These are phyloP conservation scores for Vitis cinerea DNA, from an alignment of 164 flowering plant species.

Conservation along the genomic window DNA sequence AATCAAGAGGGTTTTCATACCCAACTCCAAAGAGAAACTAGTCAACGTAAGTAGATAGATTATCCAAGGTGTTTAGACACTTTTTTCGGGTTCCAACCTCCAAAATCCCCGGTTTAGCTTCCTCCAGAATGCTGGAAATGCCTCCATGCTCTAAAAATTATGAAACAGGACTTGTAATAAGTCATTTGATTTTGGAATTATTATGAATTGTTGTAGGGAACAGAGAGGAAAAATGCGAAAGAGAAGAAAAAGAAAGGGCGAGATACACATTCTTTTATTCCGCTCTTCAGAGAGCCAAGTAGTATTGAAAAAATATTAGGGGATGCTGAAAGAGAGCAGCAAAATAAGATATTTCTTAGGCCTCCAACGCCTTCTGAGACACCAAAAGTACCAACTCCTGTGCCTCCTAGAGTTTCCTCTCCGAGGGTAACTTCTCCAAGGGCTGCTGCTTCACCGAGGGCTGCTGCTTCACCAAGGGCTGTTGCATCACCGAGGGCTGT, in stretches of 20 bases:
- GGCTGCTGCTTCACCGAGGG: conserved; percentile 26
- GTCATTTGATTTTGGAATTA: not conserved
- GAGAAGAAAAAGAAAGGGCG: conserved; percentile 68
- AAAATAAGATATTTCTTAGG: conserved; percentile 28
- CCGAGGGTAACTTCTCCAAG: conserved; percentile 29
- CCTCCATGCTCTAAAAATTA: not conserved
- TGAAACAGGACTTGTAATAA: not conserved
- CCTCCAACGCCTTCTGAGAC: conserved; percentile 42
- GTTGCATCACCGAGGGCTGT: conserved; percentile 21
- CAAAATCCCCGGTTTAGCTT: no score
- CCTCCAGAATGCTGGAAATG: no score
- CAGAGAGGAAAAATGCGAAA: conserved; percentile 47
- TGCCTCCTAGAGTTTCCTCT: conserved; percentile 24
- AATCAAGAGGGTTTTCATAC: conserved; percentile 71
- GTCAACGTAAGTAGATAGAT: conserved; percentile 40
- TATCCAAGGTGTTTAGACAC: not conserved
- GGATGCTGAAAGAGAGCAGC: conserved; percentile 76
- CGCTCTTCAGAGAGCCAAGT: conserved; percentile 81
- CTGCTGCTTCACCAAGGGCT: conserved; percentile 12
- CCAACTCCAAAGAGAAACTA: conserved; percentile 68
- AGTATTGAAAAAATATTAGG: conserved; percentile 90
- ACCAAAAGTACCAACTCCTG: conserved; percentile 26
- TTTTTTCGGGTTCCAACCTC: not conserved
- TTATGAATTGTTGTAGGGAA: conserved; percentile 38
- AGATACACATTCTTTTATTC: conserved; percentile 69